phyloP scores from a whole-genome alignment of 371 early-diverging fungal genomes.

The Mycotypha africana region DNA sequence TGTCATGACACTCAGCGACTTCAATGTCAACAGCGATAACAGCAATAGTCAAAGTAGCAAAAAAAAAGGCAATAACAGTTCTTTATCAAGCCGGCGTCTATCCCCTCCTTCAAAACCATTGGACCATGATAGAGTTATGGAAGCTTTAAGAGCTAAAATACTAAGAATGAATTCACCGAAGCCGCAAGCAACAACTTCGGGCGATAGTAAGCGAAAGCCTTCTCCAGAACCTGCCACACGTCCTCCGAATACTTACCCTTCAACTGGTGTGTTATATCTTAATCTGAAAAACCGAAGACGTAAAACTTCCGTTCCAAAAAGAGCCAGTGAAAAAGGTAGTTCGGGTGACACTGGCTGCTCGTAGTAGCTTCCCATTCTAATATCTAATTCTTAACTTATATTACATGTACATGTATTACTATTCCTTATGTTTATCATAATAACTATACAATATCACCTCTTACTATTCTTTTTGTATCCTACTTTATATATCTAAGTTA shows the following conservation, averaged over 20 bases:
- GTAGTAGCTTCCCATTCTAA: no score
- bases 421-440: no score
- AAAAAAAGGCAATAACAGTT: not conserved
- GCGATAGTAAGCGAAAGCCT: not conserved
- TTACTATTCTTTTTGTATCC: no score
- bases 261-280: constrained; percentile 27
- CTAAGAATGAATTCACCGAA: constrained; percentile 9
- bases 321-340: constrained; percentile 1
- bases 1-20: constrained; percentile 9
- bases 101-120: constrained; percentile 6
- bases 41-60: not conserved
- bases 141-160: constrained; percentile 20
- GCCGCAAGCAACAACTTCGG: constrained; percentile 1
- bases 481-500: no score
- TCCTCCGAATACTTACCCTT: constrained; percentile 18
- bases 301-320: constrained; percentile 10
- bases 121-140: constrained; percentile 23
- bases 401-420: no score
- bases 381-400: no score
- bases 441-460: no score
- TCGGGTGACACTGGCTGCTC: no score
- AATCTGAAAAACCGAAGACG: constrained; percentile 30
- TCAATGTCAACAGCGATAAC: not conserved
- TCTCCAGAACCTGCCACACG: constrained; percentile 10
- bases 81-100: not conserved